These are phyloP conservation scores for Aspergillus homomorphus DNA, from an alignment of 495 filamentous ascomycete species.

Conservation along the genomic window DNA sequence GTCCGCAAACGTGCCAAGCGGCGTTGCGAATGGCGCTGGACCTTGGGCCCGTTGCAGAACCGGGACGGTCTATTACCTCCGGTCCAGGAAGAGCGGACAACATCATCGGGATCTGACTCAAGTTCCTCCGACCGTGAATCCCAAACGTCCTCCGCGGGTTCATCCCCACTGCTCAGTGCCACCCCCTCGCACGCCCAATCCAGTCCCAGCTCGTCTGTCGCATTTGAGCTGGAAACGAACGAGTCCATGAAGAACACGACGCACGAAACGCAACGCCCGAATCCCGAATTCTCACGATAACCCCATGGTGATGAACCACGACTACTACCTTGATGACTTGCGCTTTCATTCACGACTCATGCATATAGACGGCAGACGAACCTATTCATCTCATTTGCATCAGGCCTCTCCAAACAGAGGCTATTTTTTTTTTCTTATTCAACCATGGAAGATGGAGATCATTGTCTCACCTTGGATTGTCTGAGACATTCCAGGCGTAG, in stretches of 20 bases:
- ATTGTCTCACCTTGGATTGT: background rate
- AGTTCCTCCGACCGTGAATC: background rate
- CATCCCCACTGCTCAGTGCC: background rate
- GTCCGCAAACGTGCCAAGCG: conserved; percentile 48
- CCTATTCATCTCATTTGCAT: background rate
- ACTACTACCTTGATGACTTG: conserved; percentile 14
- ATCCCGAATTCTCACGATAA: conserved; percentile 17
- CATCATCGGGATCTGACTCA: background rate
- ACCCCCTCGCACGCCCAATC: conserved; percentile 1
- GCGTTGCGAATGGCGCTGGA: conserved; percentile 57
- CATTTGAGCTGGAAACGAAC: conserved; percentile 6
- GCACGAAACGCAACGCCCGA: conserved; percentile 15
- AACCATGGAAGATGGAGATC: background rate
- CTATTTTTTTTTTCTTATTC: background rate
- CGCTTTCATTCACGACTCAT: conserved; percentile 20
- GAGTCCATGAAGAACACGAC: conserved; percentile 15
- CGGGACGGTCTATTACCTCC: background rate
- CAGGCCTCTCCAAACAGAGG: background rate
- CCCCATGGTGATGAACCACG: conserved; percentile 11
- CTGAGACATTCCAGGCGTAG: background rate
- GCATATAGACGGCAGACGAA: conserved; percentile 17
- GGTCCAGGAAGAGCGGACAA: background rate
- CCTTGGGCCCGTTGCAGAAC: conserved; percentile 41
- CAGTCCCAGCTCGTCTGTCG: conserved; percentile 8
- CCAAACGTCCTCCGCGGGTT: background rate